These are phyloP conservation scores for Hypoxylon fragiforme DNA, from an alignment of 495 filamentous ascomycete species.

Conservation along the genomic window DNA sequence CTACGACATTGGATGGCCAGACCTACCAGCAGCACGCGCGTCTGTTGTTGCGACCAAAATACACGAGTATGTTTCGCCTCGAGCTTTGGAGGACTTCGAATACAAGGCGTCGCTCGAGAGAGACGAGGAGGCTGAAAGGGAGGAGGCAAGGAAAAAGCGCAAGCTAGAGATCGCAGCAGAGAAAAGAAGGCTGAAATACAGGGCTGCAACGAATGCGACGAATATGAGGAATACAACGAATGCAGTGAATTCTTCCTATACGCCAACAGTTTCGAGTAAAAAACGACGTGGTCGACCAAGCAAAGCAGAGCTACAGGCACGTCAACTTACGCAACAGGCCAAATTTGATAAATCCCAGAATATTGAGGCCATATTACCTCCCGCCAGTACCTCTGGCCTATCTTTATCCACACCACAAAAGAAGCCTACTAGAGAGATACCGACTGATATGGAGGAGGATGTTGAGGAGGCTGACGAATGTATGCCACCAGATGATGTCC, in stretches of 20 bases:
- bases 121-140: slow-evolving; percentile 28
- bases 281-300: slow-evolving; percentile 33
- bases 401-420: slow-evolving; percentile 41
- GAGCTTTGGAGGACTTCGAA: slow-evolving; percentile 51
- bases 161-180: slow-evolving; percentile 15
- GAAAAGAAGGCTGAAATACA: slow-evolving; percentile 5
- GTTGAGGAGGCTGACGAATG: slow-evolving; percentile 12
- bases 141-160: slow-evolving; percentile 14
- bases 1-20: slow-evolving; percentile 51
- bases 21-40: slow-evolving; percentile 44
- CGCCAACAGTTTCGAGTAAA: background rate
- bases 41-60: slow-evolving; percentile 43
- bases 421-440: slow-evolving; percentile 4
- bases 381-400: slow-evolving; percentile 24
- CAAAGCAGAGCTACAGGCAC: slow-evolving; percentile 33
- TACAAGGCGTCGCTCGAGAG: slow-evolving; percentile 36
- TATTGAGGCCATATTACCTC: slow-evolving; percentile 23
- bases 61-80: slow-evolving; percentile 51
- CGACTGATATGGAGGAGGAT: slow-evolving; percentile 30
- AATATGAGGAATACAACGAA: too few relatives aligned
- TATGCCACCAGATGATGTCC: slow-evolving; percentile 12
- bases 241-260: slow-evolving; percentile 5
- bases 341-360: slow-evolving; percentile 11
- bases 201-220: slow-evolving; percentile 7
- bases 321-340: slow-evolving; percentile 21